Conservation (phyloP, 2,329 filamentous ascomycete species). For the Scedosporium boydii region DNA sequence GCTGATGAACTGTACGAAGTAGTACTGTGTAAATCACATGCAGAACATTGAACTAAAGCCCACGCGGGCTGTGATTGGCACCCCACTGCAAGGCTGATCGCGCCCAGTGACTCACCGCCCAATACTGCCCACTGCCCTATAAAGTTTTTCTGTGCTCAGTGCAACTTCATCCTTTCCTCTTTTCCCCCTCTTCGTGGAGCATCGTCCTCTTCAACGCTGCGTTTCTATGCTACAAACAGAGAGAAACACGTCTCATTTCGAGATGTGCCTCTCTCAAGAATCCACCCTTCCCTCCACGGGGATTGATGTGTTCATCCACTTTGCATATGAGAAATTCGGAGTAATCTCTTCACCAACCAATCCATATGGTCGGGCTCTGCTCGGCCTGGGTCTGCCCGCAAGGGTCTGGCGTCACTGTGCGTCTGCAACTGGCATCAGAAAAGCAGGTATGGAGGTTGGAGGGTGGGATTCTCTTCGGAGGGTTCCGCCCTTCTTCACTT, state of each 20-base stretch:
- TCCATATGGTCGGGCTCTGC: slow-evolving; percentile 15
- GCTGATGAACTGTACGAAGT: no score
- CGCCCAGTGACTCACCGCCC: neutral
- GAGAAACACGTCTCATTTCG: slow-evolving; percentile 22
- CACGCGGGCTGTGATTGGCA: neutral
- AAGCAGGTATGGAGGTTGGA: slow-evolving; percentile 1
- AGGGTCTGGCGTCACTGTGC: slow-evolving; percentile 76
- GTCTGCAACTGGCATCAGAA: slow-evolving; percentile 50
- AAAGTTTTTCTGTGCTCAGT: slow-evolving; percentile 1
- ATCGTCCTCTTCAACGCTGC: slow-evolving; percentile 84
- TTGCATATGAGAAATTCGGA: slow-evolving; percentile 97
- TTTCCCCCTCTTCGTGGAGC: slow-evolving; percentile 40
- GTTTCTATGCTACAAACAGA: slow-evolving; percentile 90
- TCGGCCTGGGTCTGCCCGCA: slow-evolving; percentile 57
- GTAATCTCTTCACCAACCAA: slow-evolving; percentile 65
- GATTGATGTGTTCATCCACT: slow-evolving; percentile 12
- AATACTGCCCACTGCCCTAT: neutral
- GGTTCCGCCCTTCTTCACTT: slow-evolving; percentile 7
- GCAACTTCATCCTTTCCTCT: slow-evolving; percentile 2
- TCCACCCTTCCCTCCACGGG: slow-evolving; percentile 12
- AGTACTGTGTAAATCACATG: no score
- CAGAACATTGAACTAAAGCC: neutral
- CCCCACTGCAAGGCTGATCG: neutral
- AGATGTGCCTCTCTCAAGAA: slow-evolving; percentile 17
- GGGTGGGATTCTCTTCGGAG: neutral